Conservation (phyloP, 768 basidiomycete species). For the Leucocoprinus leucothites region DNA sequence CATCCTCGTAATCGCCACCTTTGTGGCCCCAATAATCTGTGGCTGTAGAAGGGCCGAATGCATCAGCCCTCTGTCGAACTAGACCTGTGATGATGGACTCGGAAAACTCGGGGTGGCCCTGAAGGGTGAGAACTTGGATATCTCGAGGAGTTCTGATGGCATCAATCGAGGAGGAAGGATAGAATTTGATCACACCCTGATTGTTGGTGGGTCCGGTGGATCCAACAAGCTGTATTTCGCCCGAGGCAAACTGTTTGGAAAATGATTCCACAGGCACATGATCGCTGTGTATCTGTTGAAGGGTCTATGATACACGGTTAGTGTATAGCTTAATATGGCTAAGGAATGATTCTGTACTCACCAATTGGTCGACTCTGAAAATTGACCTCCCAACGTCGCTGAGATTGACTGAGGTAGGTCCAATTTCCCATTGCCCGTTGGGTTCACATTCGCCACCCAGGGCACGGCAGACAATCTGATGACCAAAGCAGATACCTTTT, state of each 20-base stretch:
- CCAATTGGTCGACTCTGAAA: constrained; percentile 48
- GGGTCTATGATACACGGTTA: constrained; percentile 39
- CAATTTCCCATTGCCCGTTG: constrained; percentile 84
- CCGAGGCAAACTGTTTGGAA: constrained; percentile 29
- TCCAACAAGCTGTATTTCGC: constrained; percentile 56
- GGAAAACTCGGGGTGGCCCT: constrained; percentile 93
- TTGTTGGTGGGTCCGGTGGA: constrained; percentile 51
- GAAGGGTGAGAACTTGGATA: constrained; percentile 76
- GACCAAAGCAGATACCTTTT: constrained; percentile 87
- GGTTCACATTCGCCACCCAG: constrained; percentile 66
- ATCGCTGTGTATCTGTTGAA: constrained; percentile 89
- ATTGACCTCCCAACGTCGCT: constrained; percentile 66
- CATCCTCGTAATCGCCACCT: neutral
- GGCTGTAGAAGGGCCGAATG: constrained; percentile 42
- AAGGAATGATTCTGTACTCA: constrained; percentile 14
- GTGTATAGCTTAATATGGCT: neutral
- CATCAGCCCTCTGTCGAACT: constrained; percentile 43
- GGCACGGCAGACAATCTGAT: constrained; percentile 71
- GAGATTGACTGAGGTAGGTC: constrained; percentile 65
- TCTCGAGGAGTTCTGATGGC: constrained; percentile 22
- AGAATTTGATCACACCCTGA: constrained; percentile 72
- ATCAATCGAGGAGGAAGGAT: neutral
- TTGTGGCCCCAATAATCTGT: constrained; percentile 14
- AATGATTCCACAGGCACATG: constrained; percentile 57
- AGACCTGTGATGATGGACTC: constrained; percentile 53